phyloP scores from a whole-genome alignment of 345 rosid species.

The Lepidium sativum region DNA sequence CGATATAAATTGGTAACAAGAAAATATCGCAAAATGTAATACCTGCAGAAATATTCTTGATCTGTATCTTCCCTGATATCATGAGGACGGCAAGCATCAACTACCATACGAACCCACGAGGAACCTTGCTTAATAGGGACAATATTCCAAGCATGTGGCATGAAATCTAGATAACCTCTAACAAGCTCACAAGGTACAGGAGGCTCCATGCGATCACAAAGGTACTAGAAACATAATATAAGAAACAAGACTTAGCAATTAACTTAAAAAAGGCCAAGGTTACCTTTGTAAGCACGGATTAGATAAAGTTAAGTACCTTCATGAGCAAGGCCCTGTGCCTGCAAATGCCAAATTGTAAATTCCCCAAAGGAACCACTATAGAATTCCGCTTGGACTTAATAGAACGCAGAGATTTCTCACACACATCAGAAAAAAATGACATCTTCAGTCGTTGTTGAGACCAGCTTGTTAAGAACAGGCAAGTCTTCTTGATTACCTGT shows the following conservation, averaged over 20 bases:
- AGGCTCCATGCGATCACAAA: slow-evolving; percentile 93
- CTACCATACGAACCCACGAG: slow-evolving; percentile 71
- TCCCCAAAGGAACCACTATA: slow-evolving; percentile 75
- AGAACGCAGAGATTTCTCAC: slow-evolving; percentile 69
- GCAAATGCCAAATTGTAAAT: slow-evolving; percentile 81
- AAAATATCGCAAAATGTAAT: neutral
- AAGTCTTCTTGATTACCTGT: slow-evolving; percentile 51
- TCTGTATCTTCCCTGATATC: slow-evolving; percentile 89
- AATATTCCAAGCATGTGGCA: slow-evolving; percentile 94
- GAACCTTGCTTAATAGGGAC: slow-evolving; percentile 54
- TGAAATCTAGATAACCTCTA: slow-evolving; percentile 90
- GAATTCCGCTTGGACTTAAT: slow-evolving; percentile 62
- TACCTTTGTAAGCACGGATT: neutral
- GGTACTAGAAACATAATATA: slow-evolving; percentile 44
- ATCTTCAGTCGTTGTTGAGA: slow-evolving; percentile 40
- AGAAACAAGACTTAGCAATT: slow-evolving; percentile 17
- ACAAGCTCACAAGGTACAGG: slow-evolving; percentile 96
- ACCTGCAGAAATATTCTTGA: slow-evolving; percentile 79
- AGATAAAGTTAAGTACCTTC: slow-evolving; percentile 49
- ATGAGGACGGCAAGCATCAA: slow-evolving; percentile 85
- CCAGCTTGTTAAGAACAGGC: slow-evolving; percentile 31
- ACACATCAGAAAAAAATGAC: slow-evolving; percentile 52
- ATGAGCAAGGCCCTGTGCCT: slow-evolving; percentile 88
- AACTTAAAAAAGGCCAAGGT: neutral
- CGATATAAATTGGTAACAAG: neutral